Evolutionary conservation across 306 rosid genomes (phyloP).

Genomic region (Erythrophleum fordii): DNA sequence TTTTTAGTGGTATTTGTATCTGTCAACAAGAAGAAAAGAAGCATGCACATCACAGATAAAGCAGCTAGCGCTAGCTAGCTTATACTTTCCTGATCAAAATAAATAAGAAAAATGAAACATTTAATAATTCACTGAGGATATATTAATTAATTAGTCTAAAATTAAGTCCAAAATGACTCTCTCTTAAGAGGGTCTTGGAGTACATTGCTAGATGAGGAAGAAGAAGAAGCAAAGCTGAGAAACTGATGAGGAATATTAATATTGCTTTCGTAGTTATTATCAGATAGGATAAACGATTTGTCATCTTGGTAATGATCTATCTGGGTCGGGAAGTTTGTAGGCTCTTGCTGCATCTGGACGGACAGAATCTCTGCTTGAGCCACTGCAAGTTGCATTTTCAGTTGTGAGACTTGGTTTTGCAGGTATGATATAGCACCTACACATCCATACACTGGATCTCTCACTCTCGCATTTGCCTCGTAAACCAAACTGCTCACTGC

Average conservation of each 20-base stretch:
- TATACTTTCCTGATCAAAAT: not conserved
- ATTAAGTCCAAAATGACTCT: not conserved
- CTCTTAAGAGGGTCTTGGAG: constrained; percentile 25
- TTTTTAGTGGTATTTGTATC: not conserved
- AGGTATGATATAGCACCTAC: constrained; percentile 35
- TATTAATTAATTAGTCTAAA: not conserved
- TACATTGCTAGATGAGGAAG: not conserved
- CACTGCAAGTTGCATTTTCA: constrained; percentile 25
- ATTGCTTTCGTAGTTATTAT: not conserved
- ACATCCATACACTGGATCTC: constrained; percentile 29
- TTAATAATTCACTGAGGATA: not conserved
- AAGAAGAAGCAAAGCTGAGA: not conserved
- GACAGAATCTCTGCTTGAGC: constrained; percentile 32
- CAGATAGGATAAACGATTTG: not conserved
- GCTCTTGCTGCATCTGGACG: constrained; percentile 30
- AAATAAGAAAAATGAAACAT: not conserved
- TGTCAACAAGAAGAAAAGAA: not conserved
- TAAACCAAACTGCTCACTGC: constrained; percentile 31
- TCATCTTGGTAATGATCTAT: not conserved
- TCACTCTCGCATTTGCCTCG: constrained; percentile 10
- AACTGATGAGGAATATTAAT: not conserved
- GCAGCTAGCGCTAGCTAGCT: constrained; percentile 11
- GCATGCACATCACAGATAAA: not conserved
- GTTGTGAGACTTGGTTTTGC: constrained; percentile 26
- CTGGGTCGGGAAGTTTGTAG: not conserved